Evolutionary conservation across 257 asterid species (phyloP).

Genomic region (Solanum medicagineum): DNA sequence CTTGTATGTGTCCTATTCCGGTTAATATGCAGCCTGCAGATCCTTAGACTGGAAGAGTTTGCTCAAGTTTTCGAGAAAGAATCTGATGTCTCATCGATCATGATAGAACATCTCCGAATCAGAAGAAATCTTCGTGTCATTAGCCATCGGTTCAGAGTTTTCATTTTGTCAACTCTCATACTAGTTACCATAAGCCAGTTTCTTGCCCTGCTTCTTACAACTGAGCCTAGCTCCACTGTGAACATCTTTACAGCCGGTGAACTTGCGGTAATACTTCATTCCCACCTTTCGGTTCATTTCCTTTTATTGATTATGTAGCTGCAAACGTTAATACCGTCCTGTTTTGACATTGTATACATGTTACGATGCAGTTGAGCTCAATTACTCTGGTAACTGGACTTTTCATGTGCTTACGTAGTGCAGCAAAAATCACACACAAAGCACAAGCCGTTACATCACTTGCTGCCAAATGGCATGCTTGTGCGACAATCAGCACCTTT

Average conservation of each 20-base stretch:
- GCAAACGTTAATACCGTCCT: neutral
- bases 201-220: slow-evolving; percentile 49
- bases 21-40: slow-evolving; percentile 64
- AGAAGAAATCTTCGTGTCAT: slow-evolving; percentile 68
- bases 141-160: slow-evolving; percentile 79
- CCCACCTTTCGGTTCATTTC: neutral
- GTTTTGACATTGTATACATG: neutral
- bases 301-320: neutral
- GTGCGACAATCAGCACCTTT: slow-evolving; percentile 55
- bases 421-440: slow-evolving; percentile 86
- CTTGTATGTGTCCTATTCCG: slow-evolving; percentile 82
- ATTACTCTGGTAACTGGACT: slow-evolving; percentile 75
- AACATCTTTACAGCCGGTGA: slow-evolving; percentile 70
- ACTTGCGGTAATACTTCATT: slow-evolving; percentile 41
- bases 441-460: slow-evolving; percentile 65
- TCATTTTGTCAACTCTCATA: slow-evolving; percentile 51
- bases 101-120: slow-evolving; percentile 77
- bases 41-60: slow-evolving; percentile 67
- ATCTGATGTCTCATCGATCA: slow-evolving; percentile 53
- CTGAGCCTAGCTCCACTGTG: slow-evolving; percentile 34
- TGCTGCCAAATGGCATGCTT: slow-evolving; percentile 91
- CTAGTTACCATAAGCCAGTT: slow-evolving; percentile 78
- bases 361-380: slow-evolving; percentile 57
- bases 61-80: slow-evolving; percentile 64
- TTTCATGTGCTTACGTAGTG: slow-evolving; percentile 73